Evolutionary conservation across 2,329 filamentous ascomycete species (phyloP), one percentile per base, ranked within the genome.

Genomic region (Neopestalotiopsis sp.): DNA sequence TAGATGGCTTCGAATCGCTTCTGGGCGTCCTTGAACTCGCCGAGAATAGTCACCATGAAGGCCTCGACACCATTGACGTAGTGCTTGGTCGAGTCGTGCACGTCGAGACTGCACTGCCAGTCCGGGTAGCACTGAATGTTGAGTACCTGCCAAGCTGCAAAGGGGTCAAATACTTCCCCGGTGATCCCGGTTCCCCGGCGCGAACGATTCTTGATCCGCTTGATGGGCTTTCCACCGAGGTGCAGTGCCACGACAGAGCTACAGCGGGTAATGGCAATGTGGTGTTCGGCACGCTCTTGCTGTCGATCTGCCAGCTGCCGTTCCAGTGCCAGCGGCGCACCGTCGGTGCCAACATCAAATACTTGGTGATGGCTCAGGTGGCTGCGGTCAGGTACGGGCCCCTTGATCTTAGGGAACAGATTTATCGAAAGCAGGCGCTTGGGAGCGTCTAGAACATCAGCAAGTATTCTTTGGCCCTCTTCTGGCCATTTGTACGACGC

Each of bases 161-260:
- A 63, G 13, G 61, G 38, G 17, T 63, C 61, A n/a, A 42, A 63
- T 20, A 63, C n/a, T 1, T 12, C 24, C 5, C 32, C 61, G 5
- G 30, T 13, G 30, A 32, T 59, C 24, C 57, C 57, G 24, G 2
- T 59, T 13, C 24, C 32, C n/a, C 38, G 61, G n/a, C 32, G 32
- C 32, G 32, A 38, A 12, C 61, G 32, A 14, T 63, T 42, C 34
- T 38, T 63, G 38, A 40, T 38, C 1, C 61, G 61, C 20, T 38
- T 63, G 61, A 63, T 63, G 61, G 61, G 32, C 32, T 45, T 38
- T 17, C 61, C 61, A 7, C 38, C 61, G 61, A 63, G 61, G n/a
- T 38, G 38, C 32, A 63, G 32, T 5, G 61, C 61, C 3, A 63
- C n/a, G 20, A 63, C 38, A 14, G 61, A 63, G 38, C 61, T 63